Evolutionary conservation across 1,284 basidiomycete genomes (phyloP), one percentile per base, ranked within the genome.

Genomic region (Fomes fomentarius): DNA sequence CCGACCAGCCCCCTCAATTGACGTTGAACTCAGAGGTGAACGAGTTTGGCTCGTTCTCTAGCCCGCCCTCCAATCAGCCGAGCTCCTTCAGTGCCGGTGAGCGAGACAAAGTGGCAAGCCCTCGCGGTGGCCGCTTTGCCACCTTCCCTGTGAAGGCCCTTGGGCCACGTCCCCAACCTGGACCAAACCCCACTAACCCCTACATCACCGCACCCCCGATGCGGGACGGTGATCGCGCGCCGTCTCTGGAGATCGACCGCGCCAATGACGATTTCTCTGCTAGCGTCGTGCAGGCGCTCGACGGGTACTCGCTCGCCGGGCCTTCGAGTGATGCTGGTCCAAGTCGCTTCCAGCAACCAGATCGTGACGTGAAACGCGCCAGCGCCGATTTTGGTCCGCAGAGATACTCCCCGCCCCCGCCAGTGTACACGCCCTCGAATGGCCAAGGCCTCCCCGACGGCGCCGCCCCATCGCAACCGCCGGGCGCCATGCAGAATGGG

Each of bases 251-350:
- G 24, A 52, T 66, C 44, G 60, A 64, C 11, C 67, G 67, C 37
- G 37, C 15, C 39, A 64, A 64, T 10, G 54, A 71, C 12, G 64
- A 64, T 10, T 79, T 86, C 63, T 78, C 82, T 34, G 73, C 74
- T 12, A 81, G 82, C 30, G 74, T 85, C 24, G 76, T 77, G 0
- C 76, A 77, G 42, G 82, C 84, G 1, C 68, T 85, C 2, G 73
- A 69, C 14, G 30, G 25, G 9, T 49, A 44, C 37, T 34, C 52
- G 54, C 61, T 54, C 28, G 61, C 56, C 46, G 52, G 60, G 34
- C 22, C 35, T 15, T 25, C 54, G 15, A 39, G 33, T 24, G 56
- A 50, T 25, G 19, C 38, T 17, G 24, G 47, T 35, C 43, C 61
- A 50, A 28, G 49, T 33, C 45, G 47, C 7, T 45, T 46, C 38